These are phyloP conservation scores for Trichophyton rubrum DNA, from an alignment of 2,329 filamentous ascomycete species.

Conservation along the genomic window DNA sequence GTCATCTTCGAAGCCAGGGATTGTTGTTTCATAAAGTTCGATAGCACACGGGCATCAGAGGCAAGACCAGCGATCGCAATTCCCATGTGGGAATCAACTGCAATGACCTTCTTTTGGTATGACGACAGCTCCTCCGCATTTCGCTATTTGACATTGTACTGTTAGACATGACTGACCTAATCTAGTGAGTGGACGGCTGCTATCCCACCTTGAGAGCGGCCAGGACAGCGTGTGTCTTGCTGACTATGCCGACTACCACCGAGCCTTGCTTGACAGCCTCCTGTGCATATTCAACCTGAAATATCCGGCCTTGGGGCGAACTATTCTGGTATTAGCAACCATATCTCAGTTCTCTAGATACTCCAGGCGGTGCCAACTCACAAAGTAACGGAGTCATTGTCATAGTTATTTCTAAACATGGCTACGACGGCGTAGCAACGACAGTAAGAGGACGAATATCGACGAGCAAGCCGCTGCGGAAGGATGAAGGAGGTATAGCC, in stretches of 20 bases:
- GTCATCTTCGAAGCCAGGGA: constrained; percentile 90
- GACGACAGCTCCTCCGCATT: constrained; percentile 99
- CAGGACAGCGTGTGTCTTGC: constrained; percentile 94
- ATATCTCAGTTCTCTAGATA: not conserved
- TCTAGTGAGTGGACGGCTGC: not conserved
- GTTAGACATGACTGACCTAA: not conserved
- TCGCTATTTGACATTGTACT: constrained; percentile 45
- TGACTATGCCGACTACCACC: constrained; percentile 90
- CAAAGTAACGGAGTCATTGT: constrained; percentile 99
- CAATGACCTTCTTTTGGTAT: constrained; percentile 99
- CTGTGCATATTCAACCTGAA: constrained; percentile 97
- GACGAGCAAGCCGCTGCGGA: not conserved
- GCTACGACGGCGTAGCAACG: constrained; percentile 27
- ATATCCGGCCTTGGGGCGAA: constrained; percentile 97
- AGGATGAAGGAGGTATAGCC: not conserved
- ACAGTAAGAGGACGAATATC: not conserved
- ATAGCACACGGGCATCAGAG: constrained; percentile 94
- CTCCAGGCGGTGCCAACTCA: constrained; percentile 39
- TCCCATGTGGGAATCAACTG: constrained; percentile 88
- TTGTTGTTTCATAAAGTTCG: constrained; percentile 99
- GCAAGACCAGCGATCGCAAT: constrained; percentile 93
- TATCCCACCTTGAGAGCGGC: constrained; percentile 78
- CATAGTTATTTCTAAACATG: constrained; percentile 99
- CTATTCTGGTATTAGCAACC: constrained; percentile 35
- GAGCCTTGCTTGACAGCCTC: constrained; percentile 99